Evolutionary conservation across 441 rosid species (phyloP).

Genomic region (Corymbia calophylla): DNA sequence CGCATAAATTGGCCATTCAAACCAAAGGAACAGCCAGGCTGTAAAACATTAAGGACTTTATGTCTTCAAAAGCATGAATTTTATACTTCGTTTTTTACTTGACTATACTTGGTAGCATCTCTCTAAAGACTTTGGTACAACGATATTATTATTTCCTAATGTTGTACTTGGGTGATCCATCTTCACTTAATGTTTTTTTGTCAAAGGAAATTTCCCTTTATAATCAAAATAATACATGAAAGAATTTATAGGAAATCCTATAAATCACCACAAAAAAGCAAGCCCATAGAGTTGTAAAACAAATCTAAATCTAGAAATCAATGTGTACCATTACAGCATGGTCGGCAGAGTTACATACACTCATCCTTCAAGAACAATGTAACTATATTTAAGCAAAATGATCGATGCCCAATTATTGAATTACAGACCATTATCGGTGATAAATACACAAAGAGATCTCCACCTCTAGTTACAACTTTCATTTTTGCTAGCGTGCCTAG

Average conservation of each 20-base stretch:
- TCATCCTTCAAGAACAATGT: not conserved
- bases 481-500: not conserved
- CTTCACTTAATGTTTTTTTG: no score
- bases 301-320: not conserved
- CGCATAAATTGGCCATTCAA: not conserved
- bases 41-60: not conserved
- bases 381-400: not conserved
- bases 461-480: not conserved
- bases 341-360: not conserved
- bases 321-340: not conserved
- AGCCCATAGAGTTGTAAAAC: not conserved
- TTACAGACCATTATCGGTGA: not conserved
- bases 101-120: not conserved
- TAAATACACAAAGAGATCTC: not conserved
- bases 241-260: not conserved
- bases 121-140: not conserved
- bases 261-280: not conserved
- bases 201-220: not conserved
- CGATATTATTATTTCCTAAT: not conserved
- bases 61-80: not conserved
- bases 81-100: not conserved
- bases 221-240: not conserved
- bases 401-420: rapidly evolving
- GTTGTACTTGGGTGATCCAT: not conserved
- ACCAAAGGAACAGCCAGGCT: not conserved